Percentiles rank a stretch among this genome's conserved stretches.
Evolutionary conservation across 805 yeast genomes (phyloP).

Genomic region (Saturnispora quitensis): DNA sequence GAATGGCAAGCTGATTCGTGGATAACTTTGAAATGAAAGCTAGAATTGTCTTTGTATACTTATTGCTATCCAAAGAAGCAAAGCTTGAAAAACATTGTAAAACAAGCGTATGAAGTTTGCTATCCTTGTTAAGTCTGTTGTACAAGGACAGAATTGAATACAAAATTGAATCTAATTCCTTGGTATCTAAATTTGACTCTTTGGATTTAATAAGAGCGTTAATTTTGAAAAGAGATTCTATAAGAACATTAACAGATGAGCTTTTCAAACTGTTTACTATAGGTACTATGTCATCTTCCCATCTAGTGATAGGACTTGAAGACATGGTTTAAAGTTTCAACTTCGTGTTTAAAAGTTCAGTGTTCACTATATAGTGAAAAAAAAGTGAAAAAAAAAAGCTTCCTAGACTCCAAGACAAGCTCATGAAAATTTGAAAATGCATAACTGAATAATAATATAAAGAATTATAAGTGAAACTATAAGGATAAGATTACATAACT

Average conservation of each 20-base stretch:
- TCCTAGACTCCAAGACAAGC: neutral
- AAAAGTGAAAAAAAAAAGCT: neutral
- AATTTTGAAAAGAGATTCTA: conserved; percentile 27
- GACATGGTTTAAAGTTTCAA: conserved; percentile 6
- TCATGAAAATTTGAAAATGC: neutral
- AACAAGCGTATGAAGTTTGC: conserved; percentile 37
- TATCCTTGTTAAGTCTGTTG: conserved; percentile 40
- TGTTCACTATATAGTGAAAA: neutral
- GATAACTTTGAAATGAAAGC: conserved; percentile 32
- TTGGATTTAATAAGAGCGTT: conserved; percentile 22
- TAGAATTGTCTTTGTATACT: conserved; percentile 25
- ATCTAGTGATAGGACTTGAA: conserved; percentile 5
- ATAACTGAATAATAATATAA: neutral
- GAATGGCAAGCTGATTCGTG: conserved; percentile 35
- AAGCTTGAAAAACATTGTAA: conserved; percentile 31
- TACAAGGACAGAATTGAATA: conserved; percentile 38
- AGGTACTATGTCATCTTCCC: conserved; percentile 13
- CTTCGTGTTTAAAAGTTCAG: neutral
- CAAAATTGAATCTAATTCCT: conserved; percentile 25
- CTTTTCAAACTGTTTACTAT: conserved; percentile 14
- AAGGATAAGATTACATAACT: neutral
- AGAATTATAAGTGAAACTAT: neutral
- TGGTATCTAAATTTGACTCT: conserved; percentile 10
- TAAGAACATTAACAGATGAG: conserved; percentile 32
- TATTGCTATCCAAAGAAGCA: conserved; percentile 23